Base-by-base conservation (phyloP, 768 basidiomycete species). In the Panaeolus papilionaceus region DNA sequence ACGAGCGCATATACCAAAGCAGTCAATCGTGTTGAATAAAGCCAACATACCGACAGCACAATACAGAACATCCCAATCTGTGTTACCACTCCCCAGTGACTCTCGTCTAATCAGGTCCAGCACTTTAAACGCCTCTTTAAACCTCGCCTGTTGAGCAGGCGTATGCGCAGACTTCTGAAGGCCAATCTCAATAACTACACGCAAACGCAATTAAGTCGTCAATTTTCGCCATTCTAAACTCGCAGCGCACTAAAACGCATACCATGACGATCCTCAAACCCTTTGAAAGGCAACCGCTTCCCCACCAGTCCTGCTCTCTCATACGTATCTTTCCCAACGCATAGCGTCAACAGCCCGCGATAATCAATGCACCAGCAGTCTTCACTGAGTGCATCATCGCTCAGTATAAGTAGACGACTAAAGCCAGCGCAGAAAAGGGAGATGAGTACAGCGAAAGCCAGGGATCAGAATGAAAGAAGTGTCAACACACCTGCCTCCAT, bases 301-400 rank as follows among this genome's bases (percentile, higher is more conserved):
- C 92, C 92, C 0, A 86, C 80, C 16, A 92, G 71, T 1, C 92
- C 90, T 8, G 92, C 81, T 7, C 77, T 76, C 70, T 91, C 84
- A 73, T 92, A 92, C 0, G 86, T 86, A 18, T 79, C 78, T 74
- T 88, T 88, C 49, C 81, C 80, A 5, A 89, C 80, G 28, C 80
- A 85, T 20, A 92, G 74, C 0, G 88, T 88, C 67, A 93, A 75
- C 51, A 88, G 70, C 3, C 89, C 88, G 18, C 89, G 84, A 2
- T 83, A 80, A 71, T 92, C 91, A 65, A 92, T 80, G 71, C 89
- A 91, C 92, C 92, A 93, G 2, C 82, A 82, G 68, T 92, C 90
- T 38, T 88, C 85, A 5, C 72, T 73, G 38, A 75, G 68, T 39
- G 74, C 72, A 28, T 76, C 70, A 3, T 73, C 67, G 67, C 80